A percentile compares a stretch with the other conserved stretches of the same genome.
These are phyloP conservation scores for Ensete glaucum DNA, from an alignment of 176 grass and related monocot species.

Conservation along the genomic window DNA sequence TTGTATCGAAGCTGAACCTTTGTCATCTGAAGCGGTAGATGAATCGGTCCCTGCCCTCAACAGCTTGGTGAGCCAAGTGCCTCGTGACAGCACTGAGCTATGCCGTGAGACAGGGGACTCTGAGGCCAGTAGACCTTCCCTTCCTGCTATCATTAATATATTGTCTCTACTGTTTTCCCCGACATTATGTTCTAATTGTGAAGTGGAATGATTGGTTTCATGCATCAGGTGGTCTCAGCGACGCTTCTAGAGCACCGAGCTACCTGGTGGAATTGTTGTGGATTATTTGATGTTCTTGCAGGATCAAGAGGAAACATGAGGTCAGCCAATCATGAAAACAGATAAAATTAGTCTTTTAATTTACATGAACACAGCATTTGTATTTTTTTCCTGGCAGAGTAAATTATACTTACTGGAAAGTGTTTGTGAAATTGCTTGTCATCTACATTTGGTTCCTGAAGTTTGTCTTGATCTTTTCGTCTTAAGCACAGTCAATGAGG, in stretches of 20 bases:
- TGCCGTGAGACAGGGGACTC: background rate
- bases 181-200: background rate
- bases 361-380: background rate
- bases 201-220: background rate
- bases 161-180: background rate
- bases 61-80: background rate
- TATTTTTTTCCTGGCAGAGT: background rate
- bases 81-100: background rate
- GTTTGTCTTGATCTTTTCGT: too few species aligned
- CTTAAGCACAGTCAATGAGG: too few species aligned
- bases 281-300: background rate
- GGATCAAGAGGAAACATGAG: background rate
- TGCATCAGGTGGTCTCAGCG: background rate
- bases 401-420: background rate
- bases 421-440: too few species aligned
- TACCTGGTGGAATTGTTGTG: background rate
- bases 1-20: background rate
- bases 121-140: background rate
- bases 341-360: too few species aligned
- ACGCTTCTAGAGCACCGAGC: background rate
- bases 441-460: too few species aligned
- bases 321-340: background rate
- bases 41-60: background rate
- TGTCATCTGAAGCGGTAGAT: background rate
- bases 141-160: background rate